phyloP scores from a whole-genome alignment of 139 green algal genomes.

The Trebouxia sp. region DNA sequence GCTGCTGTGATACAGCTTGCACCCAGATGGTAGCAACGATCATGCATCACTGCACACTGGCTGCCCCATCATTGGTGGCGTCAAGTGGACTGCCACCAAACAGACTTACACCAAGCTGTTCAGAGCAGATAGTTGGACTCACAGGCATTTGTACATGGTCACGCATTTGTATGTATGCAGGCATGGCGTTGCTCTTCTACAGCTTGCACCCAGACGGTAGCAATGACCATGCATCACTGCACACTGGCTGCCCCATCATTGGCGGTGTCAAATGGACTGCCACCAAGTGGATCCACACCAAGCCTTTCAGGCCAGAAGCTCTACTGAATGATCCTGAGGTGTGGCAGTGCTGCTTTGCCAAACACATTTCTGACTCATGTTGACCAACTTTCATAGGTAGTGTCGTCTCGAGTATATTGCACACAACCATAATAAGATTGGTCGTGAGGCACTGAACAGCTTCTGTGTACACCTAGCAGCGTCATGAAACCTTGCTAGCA shows the following conservation, averaged over 20 bases:
- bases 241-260: constrained; percentile 43
- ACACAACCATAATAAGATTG: not conserved
- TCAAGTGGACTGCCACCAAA: no score
- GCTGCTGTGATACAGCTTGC: constrained; percentile 43
- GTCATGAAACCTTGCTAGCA: not conserved
- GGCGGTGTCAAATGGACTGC: constrained; percentile 46
- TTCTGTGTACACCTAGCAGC: not conserved
- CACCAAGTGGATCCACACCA: constrained; percentile 43
- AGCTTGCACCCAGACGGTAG: constrained; percentile 42
- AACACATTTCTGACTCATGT: not conserved
- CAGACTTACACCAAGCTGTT: constrained; percentile 40
- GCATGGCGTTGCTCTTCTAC: constrained; percentile 45
- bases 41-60: constrained; percentile 35
- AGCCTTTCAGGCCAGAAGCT: constrained; percentile 38
- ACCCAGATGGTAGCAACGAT: constrained; percentile 40
- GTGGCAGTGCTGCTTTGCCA: not conserved
- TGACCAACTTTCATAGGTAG: not conserved
- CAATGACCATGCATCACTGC: constrained; percentile 33
- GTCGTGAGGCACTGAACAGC: not conserved
- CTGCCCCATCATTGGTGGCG: no score
- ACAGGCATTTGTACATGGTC: no score
- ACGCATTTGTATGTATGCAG: not conserved
- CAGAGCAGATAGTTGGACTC: no score
- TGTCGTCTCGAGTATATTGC: not conserved
- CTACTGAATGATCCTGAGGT: not conserved